phyloP scores from a whole-genome alignment of 2,329 filamentous ascomycete genomes.

The Cadophora sp. region DNA sequence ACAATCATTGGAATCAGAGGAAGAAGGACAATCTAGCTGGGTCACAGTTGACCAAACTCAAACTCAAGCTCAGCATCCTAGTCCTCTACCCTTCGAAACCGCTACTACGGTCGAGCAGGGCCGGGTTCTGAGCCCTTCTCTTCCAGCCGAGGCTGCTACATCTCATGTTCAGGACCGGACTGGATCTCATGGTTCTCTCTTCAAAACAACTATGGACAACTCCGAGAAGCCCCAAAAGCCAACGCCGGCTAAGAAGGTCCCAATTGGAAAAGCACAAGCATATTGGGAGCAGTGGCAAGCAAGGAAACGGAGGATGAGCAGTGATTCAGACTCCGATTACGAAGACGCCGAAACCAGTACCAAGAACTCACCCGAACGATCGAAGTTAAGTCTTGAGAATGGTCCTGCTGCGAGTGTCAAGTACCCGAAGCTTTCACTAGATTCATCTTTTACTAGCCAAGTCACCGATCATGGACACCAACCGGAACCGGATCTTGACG shows the following conservation, averaged over 20 bases:
- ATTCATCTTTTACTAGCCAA: constrained; percentile 50
- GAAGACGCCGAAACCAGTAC: constrained; percentile 11
- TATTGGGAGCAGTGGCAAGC: constrained; percentile 32
- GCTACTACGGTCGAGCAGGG: neutral
- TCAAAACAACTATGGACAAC: neutral
- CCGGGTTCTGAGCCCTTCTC: constrained; percentile 15
- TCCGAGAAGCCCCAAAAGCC: constrained; percentile 4
- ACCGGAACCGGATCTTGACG: constrained; percentile 51
- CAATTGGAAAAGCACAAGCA: constrained; percentile 30
- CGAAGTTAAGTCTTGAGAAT: constrained; percentile 24
- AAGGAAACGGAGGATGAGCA: constrained; percentile 18
- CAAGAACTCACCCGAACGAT: constrained; percentile 14
- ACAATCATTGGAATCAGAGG: neutral
- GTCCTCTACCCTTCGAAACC: constrained; percentile 1
- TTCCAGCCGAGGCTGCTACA: neutral
- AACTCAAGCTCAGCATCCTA: constrained; percentile 14
- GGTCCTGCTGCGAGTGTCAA: constrained; percentile 29
- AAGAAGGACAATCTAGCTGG: constrained; percentile 25
- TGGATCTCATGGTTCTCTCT: neutral
- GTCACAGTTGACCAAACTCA: constrained; percentile 19
- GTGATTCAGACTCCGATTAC: constrained; percentile 11
- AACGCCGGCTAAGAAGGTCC: neutral
- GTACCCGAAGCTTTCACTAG: constrained; percentile 44
- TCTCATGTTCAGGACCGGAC: neutral
- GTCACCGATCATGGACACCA: constrained; percentile 56